Conservation (phyloP, 176 grass and related monocot genomes). For the barley (Hordeum vulgare) region MorexV3_pseudomolecules_assembly NC_058524.1:13394012-13394511, state of each 20-base stretch:
- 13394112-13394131: neutral
- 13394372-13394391: neutral
- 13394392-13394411: neutral
- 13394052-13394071: neutral
- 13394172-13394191: neutral
- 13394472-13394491: too few species aligned
- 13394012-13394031: neutral
- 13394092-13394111: neutral
- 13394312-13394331: neutral
- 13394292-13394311: neutral
- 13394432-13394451: neutral
- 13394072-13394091: neutral
- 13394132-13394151: neutral
- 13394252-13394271: neutral
- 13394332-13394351: neutral
- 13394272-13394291: neutral
- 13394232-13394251: neutral
- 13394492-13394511: neutral
- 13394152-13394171: neutral
- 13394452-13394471: neutral
- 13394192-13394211: neutral
- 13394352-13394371: neutral
- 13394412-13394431: neutral
- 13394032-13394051: neutral
- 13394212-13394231: neutral